Evolutionary conservation across 441 rosid genomes (phyloP), one percentile per base, ranked within the genome.

Genomic region (Melastoma candidum): DNA sequence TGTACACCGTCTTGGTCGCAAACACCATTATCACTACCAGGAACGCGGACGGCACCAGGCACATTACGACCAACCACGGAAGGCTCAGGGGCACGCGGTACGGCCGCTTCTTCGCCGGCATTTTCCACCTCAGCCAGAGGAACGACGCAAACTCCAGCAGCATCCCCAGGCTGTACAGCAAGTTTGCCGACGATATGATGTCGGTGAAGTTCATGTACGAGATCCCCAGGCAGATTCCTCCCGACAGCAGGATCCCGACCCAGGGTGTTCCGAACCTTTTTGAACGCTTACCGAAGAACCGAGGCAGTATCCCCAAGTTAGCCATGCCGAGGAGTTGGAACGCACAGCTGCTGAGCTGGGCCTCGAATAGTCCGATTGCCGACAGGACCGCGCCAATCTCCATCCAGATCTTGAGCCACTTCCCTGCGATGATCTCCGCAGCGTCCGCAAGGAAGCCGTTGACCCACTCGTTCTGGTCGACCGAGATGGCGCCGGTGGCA

Each of bases 161-260:
- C 97, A 89, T 89, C 12, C 95, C 95, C 48, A 86, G 62, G 49
- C 84, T 76, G 74, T 84, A 86, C 65, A 86, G 63, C 71, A 86
- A 81, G 68, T 84, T 89, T 2, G 87, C 93, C 0, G 94, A 72
- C 7, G 86, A 68, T 36, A 89, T 69, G 13, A 89, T 85, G 64
- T 73, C 71, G 1, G 72, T 58, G 60, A 86, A 89, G 64, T 63
- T 44, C 87, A 89, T 54, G 63, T 60, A 76, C 0, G 87, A 76
- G 36, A 77, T 67, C 1, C 74, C 83, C 1, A 86, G 44, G 1
- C 86, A 67, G 48, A 90, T 68, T 46, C 71, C 24, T 1, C 86
- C 71, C 0, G 93, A 75, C 7, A 85, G 1, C 54, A 85, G 51
- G 51, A 89, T 89, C 32, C 88, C 95, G 0, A 90, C 54, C 97